Percentiles rank a stretch among this genome's conserved stretches.
These are phyloP conservation scores for Rubroshorea leprosula DNA, from an alignment of 345 rosid genomes.

Conservation along the genomic window DNA sequence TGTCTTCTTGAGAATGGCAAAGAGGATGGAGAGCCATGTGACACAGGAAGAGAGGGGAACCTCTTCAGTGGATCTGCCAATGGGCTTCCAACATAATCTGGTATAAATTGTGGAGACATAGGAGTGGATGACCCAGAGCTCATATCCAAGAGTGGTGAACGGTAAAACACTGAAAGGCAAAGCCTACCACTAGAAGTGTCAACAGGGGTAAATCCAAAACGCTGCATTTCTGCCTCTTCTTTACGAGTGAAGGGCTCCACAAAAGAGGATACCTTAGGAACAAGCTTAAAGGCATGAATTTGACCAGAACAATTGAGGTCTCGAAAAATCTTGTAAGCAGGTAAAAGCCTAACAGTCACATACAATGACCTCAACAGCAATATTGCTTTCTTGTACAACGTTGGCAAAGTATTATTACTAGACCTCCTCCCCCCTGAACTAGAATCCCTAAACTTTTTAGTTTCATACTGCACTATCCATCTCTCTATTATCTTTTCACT, in stretches of 20 bases:
- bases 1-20: constrained; percentile 76
- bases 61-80: constrained; percentile 80
- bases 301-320: constrained; percentile 74
- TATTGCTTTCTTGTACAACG: constrained; percentile 70
- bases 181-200: constrained; percentile 78
- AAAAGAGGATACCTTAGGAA: constrained; percentile 74
- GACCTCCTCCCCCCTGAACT: constrained; percentile 57
- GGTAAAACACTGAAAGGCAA: constrained; percentile 72
- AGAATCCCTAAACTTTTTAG: constrained; percentile 49
- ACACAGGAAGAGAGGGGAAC: constrained; percentile 68
- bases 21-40: constrained; percentile 73
- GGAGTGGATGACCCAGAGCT: constrained; percentile 68
- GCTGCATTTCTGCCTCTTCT: constrained; percentile 85
- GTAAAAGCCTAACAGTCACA: constrained; percentile 76
- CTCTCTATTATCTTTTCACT: constrained; percentile 76
- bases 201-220: constrained; percentile 73
- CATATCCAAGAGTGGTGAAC: constrained; percentile 61
- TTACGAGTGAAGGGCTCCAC: constrained; percentile 77
- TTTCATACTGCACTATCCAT: constrained; percentile 86
- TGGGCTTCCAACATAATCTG: constrained; percentile 96
- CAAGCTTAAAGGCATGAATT: constrained; percentile 50
- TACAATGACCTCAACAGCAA: constrained; percentile 83
- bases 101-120: constrained; percentile 75
- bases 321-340: constrained; percentile 79
- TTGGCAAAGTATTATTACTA: constrained; percentile 46